Base-by-base conservation (phyloP, 2,329 filamentous ascomycete species). In the Verticillium nonalfalfae region DNA sequence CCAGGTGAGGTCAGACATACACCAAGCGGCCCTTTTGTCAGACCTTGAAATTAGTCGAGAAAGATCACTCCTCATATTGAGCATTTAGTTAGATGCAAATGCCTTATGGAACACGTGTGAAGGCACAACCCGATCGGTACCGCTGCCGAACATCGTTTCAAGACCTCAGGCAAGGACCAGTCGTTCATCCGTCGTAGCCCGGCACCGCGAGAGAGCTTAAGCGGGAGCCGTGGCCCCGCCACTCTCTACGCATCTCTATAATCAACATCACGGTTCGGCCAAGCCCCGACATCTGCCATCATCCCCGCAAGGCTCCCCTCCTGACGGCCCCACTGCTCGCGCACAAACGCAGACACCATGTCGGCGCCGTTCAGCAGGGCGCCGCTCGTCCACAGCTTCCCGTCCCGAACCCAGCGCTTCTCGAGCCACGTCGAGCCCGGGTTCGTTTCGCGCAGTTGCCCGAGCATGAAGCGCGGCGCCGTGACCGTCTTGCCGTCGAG, bases 401-500 rank as follows among this genome's bases (percentile, higher is more conserved):
- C 74, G 38, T 75, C 74, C 2, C 65, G 64, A 4, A 64, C 71
- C 70, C 73, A 75, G 18, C 74, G 73, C 61, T 69, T 73, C 64
- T 74, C 70, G 3, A 77, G 70, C 77, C 77, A 79, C 26, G 72
- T 67, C 10, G 69, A 68, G 0, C 66, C 64, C 0, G 74, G 74
- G 3, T 67, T 68, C 4, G 65, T 52, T 57, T 69, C 33, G 1
- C 68, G 66, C n/a, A 77, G 56, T 10, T 58, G 35, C 0, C 63
- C 61, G 1, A 78, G 54, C 21, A 75, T 52, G 4, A 59, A 2
- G 3, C 70, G 72, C 1, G 76, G 76, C 1, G 66, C 74, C 0
- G 77, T 77, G 1, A 66, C 73, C 0, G 72, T 78, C 66, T 76
- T 76, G 6, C 71, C 74, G 1, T 69, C 58, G 4, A 78, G 64